Base-by-base conservation (phyloP, 2,329 filamentous ascomycete genomes). In the Diaporthe eres region DNA sequence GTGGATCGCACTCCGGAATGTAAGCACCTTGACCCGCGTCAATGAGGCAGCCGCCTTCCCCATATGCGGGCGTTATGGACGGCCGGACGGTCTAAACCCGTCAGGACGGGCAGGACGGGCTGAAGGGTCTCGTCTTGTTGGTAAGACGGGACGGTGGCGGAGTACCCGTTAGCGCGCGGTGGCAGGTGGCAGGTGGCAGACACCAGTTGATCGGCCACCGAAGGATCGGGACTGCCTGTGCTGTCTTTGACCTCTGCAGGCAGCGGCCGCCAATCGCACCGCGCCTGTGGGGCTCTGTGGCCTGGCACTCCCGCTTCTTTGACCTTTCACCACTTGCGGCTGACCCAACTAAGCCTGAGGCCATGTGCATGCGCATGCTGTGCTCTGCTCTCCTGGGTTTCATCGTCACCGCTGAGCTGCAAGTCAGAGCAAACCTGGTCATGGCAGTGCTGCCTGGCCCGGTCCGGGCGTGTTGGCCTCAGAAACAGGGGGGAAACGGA, bases 141-240 rank as follows among this genome's bases (percentile, higher is more conserved):
- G 60, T 31, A 22, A 31, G 60, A 60, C 70, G 25, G 55, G 70
- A 61, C 55, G 55, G 70, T 72, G 71, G 71, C 71, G 71, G 57
- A 72, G 70, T 42, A 61, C 34, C 51, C 15, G n/a, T 60, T 58
- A 39, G 68, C 51, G 68, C 31, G 39, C 37, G 28, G 37, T 44
- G 25, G 53, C 53, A 60, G 68, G 42, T 37, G 47, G 67, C 37
- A 28, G 37, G 37, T 19, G 22, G 22, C 34, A 61, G 58, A 9
- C 53, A 55, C 28, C 53, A 57, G 10, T 9, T 31, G 28, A 68
- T 68, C 28, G 63, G 44, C 63, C 63, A 68, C 63, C 63, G 63
- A 68, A 68, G 63, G 63, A 68, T 68, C 31, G 44, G 63, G 44
- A 68, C 63, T 49, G 63, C 44, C 44, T 51, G 60, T 25, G 37